A percentile compares a stretch with the other conserved stretches of the same genome.
phyloP scores from a whole-genome alignment of 345 rosid species.

The Anacardium occidentale region DNA sequence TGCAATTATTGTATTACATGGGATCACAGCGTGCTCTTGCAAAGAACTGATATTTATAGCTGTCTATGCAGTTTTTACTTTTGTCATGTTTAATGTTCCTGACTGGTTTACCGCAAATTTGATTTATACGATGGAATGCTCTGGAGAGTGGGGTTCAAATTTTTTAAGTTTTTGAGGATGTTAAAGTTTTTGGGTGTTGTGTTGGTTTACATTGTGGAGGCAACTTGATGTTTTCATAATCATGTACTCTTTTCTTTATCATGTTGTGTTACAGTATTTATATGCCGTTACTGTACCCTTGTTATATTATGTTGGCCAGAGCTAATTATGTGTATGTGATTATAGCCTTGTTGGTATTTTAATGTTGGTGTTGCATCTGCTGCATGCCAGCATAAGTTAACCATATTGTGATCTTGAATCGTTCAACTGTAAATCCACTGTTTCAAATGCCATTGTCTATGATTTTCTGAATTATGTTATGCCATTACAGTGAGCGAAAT shows the following conservation, averaged over 20 bases:
- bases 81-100: neutral
- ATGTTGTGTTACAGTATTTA: neutral
- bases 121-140: neutral
- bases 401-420: neutral
- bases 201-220: neutral
- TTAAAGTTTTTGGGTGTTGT: slow-evolving; percentile 5
- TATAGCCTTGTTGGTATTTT: neutral
- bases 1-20: no score
- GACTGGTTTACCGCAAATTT: neutral
- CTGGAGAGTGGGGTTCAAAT: neutral
- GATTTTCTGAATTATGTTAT: slow-evolving; percentile 10
- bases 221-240: neutral
- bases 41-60: neutral
- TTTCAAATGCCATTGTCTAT: neutral
- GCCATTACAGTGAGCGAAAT: slow-evolving; percentile 68
- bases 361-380: neutral
- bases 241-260: neutral
- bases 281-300: neutral
- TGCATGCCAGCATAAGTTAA: neutral
- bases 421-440: neutral
- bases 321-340: neutral
- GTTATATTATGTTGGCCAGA: neutral
- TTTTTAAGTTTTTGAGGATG: neutral
- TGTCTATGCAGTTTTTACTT: no score
- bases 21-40: neutral